These are phyloP conservation scores for Aspergillus sp. DNA, from an alignment of 2,329 filamentous ascomycete species.

Conservation along the genomic window DNA sequence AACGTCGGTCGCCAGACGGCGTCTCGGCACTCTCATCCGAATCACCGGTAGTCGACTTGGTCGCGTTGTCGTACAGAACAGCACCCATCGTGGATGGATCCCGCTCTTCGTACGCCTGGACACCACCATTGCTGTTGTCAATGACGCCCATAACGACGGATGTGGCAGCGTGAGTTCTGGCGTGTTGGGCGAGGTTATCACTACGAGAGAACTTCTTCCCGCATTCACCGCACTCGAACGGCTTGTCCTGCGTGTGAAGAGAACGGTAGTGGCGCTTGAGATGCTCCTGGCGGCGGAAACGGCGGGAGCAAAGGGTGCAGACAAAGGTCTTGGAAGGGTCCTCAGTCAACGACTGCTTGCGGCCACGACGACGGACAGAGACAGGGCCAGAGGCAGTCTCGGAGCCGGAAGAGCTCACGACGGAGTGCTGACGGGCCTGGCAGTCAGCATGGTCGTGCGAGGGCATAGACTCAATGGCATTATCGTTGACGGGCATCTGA, in stretches of 20 bases:
- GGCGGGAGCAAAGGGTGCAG: slow-evolving; percentile 92
- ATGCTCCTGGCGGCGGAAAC: slow-evolving; percentile 97
- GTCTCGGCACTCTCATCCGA: slow-evolving; percentile 39
- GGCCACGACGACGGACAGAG: slow-evolving; percentile 83
- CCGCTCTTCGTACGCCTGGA: slow-evolving; percentile 48
- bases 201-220: slow-evolving; percentile 99
- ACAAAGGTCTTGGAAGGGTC: slow-evolving; percentile 98
- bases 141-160: slow-evolving; percentile 89
- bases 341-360: slow-evolving; percentile 97
- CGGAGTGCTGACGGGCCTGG: slow-evolving; percentile 45
- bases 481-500: slow-evolving; percentile 31
- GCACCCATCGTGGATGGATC: slow-evolving; percentile 70
- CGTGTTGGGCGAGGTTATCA: slow-evolving; percentile 95
- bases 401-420: slow-evolving; percentile 51
- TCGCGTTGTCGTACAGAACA: slow-evolving; percentile 76
- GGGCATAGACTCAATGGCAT: slow-evolving; percentile 36
- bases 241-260: slow-evolving; percentile 97
- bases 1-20: slow-evolving; percentile 42
- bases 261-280: slow-evolving; percentile 98
- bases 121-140: slow-evolving; percentile 60
- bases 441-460: slow-evolving; percentile 40
- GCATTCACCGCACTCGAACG: slow-evolving; percentile 95
- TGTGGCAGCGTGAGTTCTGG: slow-evolving; percentile 86
- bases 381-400: slow-evolving; percentile 33
- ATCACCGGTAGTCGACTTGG: slow-evolving; percentile 51